Base-by-base conservation (phyloP, 176 grass and related monocot species). In the Hordeum vulgare region DNA sequence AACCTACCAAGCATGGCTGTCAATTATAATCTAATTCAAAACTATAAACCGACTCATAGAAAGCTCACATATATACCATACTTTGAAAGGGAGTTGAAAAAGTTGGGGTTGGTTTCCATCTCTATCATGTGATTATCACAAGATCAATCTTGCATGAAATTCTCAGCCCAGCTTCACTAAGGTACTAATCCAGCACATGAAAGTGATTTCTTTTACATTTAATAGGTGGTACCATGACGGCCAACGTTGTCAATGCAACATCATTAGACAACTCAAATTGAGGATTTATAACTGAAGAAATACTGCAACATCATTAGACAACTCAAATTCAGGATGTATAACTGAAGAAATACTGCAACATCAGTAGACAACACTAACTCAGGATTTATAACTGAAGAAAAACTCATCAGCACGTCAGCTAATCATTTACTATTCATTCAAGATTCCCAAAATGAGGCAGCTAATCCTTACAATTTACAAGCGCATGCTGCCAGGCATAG, bases 401-500 rank as follows among this genome's bases (percentile, higher is more conserved):
- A 65, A 1, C 31, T 53, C 27, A 25, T 31, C 18, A 23, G 17
- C 14, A 80, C 61, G 1, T 49, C 15, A 31, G 8, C 36, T 63
- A 6, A 71, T 34, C 26, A 44, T 63, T 3, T 63, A 54, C 29
- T 59, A 64, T 26, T 12, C 56, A 80, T 26, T 18, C 56, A 80
- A 17, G 31, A 13, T 80, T 60, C 7, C 64, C 13, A 83, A 71
- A 77, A 23, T n/a, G 15, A 49, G 21, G 20, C 28, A 77, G 54
- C 40, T 31, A 40, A 18, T 11, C 34, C 17, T 57, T 44, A 34
- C 49, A 65, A 78, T 79, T 41, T 84, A 88, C 86, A 83, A 24
- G 68, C 41, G 27, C 29, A 79, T 44, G 67, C n/a, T 29, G 8
- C 40, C 65, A 63, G 61, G 20, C 20, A 68, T 49, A 23, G 13